Base-by-base conservation (phyloP, 2,329 filamentous ascomycete species). In the Fusarium begoniae region DNA sequence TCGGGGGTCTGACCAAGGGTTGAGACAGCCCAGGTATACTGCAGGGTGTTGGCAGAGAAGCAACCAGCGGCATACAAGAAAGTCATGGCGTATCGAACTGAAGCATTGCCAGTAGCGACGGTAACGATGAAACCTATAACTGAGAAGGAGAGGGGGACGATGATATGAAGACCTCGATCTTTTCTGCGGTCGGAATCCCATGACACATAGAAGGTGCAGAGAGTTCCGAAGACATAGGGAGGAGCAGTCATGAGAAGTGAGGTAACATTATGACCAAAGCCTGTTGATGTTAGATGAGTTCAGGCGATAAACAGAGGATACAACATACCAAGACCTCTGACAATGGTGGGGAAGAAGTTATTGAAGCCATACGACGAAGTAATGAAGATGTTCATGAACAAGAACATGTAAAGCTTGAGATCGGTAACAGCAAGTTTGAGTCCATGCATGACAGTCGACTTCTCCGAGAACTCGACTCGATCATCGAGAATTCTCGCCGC, bases 121-220 rank as follows among this genome's bases (percentile, higher is more conserved):
- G 88, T 87, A 28, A 92, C 82, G 66, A 92, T 88, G 79, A 90
- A 92, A 3, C 88, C 86, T 2, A 81, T 80, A 3, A 91, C 82
- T 5, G 87, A 87, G 40, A 91, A 82, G 40, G 83, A 86, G 17
- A 90, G 83, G 1, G 90, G 90, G 0, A 88, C 72, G 0, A 85
- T 84, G 59, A 92, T 87, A 75, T 92, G 90, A 70, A 87, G 85
- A 76, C 89, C 91, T 17, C 90, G 85, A 73, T 92, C 90, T n/a
- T 87, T 87, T 1, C 87, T 89, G 8, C 85, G 85, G 71, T 92
- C 90, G 8, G 89, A 88, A 73, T 90, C 87, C 85, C 88, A 90
- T 22, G 89, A 87, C 40, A 91, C 90, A 12, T 84, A 66, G 69
- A 90, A 89, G 0, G 89, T 86, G 4, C 86, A 88, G 20, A 91